These are phyloP conservation scores for Sclerotiophoma versabilis DNA, from an alignment of 2,329 filamentous ascomycete genomes.

Conservation along the genomic window DNA sequence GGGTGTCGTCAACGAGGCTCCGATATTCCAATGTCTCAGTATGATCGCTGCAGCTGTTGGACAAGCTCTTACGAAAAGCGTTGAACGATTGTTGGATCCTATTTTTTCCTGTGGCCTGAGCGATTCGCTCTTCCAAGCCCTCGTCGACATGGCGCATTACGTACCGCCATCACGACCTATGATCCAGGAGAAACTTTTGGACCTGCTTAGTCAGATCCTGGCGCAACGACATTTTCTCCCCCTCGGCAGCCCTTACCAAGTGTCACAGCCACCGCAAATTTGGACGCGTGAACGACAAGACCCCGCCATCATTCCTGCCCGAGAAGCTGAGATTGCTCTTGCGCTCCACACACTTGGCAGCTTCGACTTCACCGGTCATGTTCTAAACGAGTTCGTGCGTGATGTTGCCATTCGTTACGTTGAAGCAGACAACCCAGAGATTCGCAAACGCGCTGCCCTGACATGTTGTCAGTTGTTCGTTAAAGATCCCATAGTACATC, in stretches of 20 bases:
- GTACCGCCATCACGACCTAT: constrained; percentile 92
- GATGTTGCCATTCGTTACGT: constrained; percentile 99
- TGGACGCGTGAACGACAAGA: constrained; percentile 89
- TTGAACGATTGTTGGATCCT: constrained; percentile 92
- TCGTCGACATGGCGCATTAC: constrained; percentile 99
- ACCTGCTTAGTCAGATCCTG: constrained; percentile 93
- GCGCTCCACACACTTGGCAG: constrained; percentile 96
- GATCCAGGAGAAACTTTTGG: constrained; percentile 91
- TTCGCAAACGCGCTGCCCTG: constrained; percentile 90
- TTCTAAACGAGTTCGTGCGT: constrained; percentile 97
- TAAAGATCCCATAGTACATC: constrained; percentile 94
- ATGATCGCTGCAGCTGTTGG: constrained; percentile 94
- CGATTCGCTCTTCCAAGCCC: constrained; percentile 89
- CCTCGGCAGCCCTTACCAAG: constrained; percentile 87
- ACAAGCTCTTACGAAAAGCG: constrained; percentile 97
- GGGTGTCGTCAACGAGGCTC: constrained; percentile 65
- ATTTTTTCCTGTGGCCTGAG: constrained; percentile 97
- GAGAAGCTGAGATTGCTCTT: constrained; percentile 87
- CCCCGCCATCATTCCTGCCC: constrained; percentile 76
- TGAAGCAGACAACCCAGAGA: constrained; percentile 92
- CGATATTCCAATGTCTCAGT: constrained; percentile 97
- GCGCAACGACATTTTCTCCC: constrained; percentile 92
- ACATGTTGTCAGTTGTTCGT: constrained; percentile 99
- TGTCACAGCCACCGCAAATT: constrained; percentile 79
- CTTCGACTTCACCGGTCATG: constrained; percentile 89